Base-by-base conservation (phyloP, 768 basidiomycete genomes). In the Rubroboletus satanas region DNA sequence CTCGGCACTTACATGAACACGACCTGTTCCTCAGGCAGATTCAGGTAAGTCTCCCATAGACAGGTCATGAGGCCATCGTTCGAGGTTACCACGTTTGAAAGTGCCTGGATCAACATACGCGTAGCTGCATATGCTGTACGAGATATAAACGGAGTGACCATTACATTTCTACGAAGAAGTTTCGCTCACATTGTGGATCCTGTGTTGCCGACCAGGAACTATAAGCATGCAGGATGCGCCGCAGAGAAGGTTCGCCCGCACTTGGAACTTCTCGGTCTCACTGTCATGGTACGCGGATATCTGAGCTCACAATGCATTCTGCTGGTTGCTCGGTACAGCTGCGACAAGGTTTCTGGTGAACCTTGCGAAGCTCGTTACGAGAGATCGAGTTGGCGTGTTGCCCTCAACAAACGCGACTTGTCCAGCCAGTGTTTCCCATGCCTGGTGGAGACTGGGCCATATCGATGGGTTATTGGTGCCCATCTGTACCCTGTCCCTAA, bases 341-440 rank as follows among this genome's bases (percentile, higher is more conserved):
- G 91, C 91, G 33, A 90, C 83, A 10, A 94, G 71, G 66, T 97
- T 95, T 55, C 94, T 80, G 14, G 90, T 92, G 65, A 95, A 85
- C 63, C 83, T 87, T 8, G 84, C 87, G 21, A 92, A 63, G 61
- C 74, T 76, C n/a, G 71, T 72, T 55, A 79, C 77, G 11, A 83
- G 66, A 1, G 62, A 59, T 46, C 73, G 74, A 7, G 79, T 74
- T 28, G 66, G 60, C 11, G 65, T 56, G 52, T 76, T 58, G 21
- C 55, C 68, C 46, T 74, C 67, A 18, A 68, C 64, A 14, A 67
- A 49, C 63, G 65, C 77, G 69, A 62, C 77, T 72, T 62, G 61
- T 37, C 33, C 56, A 15, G 66, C 64, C 5, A 72, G 43, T 12
- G 38, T 37, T 5, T 69, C 69, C 90, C 90, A 92, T 7, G 83